Evolutionary conservation across 2,329 filamentous ascomycete species (phyloP).

Genomic region (Helotiales sp.): DNA sequence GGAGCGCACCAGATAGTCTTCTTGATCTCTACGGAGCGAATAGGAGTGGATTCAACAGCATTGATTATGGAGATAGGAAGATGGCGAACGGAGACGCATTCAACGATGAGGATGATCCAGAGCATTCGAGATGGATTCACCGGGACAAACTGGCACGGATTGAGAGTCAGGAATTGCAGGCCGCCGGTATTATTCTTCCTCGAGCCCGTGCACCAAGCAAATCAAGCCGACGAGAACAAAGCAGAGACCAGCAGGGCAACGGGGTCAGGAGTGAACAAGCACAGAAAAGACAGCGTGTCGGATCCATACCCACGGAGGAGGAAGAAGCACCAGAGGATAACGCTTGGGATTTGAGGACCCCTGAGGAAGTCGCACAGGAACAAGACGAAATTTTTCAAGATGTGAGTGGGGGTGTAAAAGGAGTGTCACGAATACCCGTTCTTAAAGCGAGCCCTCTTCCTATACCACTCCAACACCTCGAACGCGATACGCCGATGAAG

Average conservation of each 20-base stretch:
- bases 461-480: constrained; percentile 69
- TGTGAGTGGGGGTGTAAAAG: constrained; percentile 54
- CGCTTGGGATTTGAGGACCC: constrained; percentile 71
- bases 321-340: constrained; percentile 43
- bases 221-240: constrained; percentile 42
- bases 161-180: constrained; percentile 77
- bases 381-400: constrained; percentile 52
- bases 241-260: constrained; percentile 33
- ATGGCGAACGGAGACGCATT: constrained; percentile 22
- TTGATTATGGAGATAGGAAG: constrained; percentile 31
- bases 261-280: constrained; percentile 36
- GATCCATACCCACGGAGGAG: constrained; percentile 41
- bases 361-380: constrained; percentile 73
- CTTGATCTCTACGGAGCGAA: constrained; percentile 43
- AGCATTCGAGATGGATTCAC: constrained; percentile 80
- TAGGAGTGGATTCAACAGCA: constrained; percentile 26
- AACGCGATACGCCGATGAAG: constrained; percentile 68
- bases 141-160: constrained; percentile 81
- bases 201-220: constrained; percentile 54
- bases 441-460: constrained; percentile 78
- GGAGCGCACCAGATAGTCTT: constrained; percentile 47
- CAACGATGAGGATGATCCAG: constrained; percentile 43
- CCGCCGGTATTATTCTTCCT: constrained; percentile 68
- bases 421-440: constrained; percentile 82
- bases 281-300: constrained; percentile 39